phyloP scores from a whole-genome alignment of 2,329 filamentous ascomycete genomes.

The Ophiostoma himal-ulmi region DNA sequence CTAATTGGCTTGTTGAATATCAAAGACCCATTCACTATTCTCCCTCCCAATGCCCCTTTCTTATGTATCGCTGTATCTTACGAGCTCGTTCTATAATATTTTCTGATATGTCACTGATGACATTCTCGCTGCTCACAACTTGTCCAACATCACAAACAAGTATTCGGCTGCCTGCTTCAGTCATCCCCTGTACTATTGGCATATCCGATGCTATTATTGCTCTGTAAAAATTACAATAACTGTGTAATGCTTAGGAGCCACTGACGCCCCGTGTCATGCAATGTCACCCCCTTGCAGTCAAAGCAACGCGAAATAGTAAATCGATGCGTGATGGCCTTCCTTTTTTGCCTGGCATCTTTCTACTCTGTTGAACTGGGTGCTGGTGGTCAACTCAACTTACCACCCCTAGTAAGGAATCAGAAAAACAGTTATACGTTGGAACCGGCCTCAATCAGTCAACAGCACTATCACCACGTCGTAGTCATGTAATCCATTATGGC shows the following conservation, averaged over 20 bases:
- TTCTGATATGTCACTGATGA: background rate
- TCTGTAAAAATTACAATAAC: background rate
- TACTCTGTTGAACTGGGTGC: background rate
- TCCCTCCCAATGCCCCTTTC: background rate
- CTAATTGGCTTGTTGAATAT: background rate
- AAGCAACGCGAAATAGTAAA: background rate
- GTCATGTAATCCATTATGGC: background rate
- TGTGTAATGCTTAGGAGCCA: background rate
- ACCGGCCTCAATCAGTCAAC: background rate
- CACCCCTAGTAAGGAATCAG: background rate
- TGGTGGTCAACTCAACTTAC: background rate
- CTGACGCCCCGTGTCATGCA: background rate
- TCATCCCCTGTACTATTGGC: background rate
- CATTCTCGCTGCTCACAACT: background rate
- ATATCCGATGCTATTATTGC: background rate
- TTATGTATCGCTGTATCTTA: background rate
- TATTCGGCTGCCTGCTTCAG: background rate
- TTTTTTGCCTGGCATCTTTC: background rate
- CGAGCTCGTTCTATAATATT: background rate
- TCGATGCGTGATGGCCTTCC: background rate
- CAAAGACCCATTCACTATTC: background rate
- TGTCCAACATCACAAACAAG: background rate
- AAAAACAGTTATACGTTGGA: background rate
- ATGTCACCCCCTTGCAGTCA: background rate
- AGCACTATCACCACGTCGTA: background rate